Percentiles rank a stretch among this genome's conserved stretches.
These are phyloP conservation scores for Citrus sinensis DNA, from an alignment of 345 rosid genomes.

Conservation along the genomic window DNA sequence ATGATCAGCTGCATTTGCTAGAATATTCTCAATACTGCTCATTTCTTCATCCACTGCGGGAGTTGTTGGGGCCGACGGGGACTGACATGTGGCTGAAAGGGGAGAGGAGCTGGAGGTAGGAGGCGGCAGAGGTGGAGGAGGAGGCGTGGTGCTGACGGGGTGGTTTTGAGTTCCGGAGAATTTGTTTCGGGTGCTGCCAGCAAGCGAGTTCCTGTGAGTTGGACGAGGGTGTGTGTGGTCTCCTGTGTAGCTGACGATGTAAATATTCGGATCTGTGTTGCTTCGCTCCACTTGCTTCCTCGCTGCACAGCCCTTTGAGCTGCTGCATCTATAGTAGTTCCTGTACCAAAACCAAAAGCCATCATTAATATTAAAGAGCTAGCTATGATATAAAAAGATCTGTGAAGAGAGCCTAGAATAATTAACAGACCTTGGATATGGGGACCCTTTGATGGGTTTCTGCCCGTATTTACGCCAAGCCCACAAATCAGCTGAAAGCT, in stretches of 20 bases:
- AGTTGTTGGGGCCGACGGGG: slow-evolving; percentile 51
- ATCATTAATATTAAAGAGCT: not conserved
- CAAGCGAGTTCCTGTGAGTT: slow-evolving; percentile 86
- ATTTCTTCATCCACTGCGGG: slow-evolving; percentile 29
- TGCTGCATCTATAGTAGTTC: slow-evolving; percentile 88
- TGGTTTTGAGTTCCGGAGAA: slow-evolving; percentile 23
- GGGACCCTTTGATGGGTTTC: slow-evolving; percentile 94
- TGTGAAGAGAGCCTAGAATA: not conserved
- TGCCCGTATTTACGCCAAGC: slow-evolving; percentile 98
- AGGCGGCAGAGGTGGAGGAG: too few relatives aligned
- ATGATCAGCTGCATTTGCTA: slow-evolving; percentile 5
- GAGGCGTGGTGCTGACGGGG: too few relatives aligned
- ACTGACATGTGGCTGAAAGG: slow-evolving; percentile 29
- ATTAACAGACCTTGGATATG: slow-evolving; percentile 63
- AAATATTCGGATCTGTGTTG: slow-evolving; percentile 54
- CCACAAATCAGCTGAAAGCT: slow-evolving; percentile 81
- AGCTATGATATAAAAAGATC: not conserved
- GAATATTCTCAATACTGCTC: slow-evolving; percentile 18
- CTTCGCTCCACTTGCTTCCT: slow-evolving; percentile 90
- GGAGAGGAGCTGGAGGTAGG: slow-evolving; percentile 12
- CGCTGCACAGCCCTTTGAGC: slow-evolving; percentile 81
- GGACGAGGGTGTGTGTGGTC: slow-evolving; percentile 92
- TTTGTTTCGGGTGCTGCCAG: slow-evolving; percentile 79
- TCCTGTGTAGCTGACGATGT: slow-evolving; percentile 73
- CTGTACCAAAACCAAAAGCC: slow-evolving; percentile 29